A percentile compares a stretch with the other conserved stretches of the same genome.
Evolutionary conservation across 768 basidiomycete genomes (phyloP).

Genomic region (Tulasnella calospora): DNA sequence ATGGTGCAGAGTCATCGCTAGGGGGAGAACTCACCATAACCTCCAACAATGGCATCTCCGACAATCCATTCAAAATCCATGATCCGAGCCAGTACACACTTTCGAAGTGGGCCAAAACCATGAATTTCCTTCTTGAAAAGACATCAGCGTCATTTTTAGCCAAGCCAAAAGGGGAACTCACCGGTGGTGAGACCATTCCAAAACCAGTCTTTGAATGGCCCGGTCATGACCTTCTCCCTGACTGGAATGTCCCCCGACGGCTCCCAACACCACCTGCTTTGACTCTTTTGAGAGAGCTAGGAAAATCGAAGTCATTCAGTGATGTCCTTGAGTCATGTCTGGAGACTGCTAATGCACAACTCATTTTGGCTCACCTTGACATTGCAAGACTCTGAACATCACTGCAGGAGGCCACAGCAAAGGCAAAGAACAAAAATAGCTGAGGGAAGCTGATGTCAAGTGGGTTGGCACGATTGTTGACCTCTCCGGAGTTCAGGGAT

Average conservation of each 20-base stretch:
- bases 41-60: neutral
- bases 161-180: neutral
- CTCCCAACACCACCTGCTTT: neutral
- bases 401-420: slow-evolving; percentile 8
- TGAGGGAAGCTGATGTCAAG: slow-evolving; percentile 6
- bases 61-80: neutral
- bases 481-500: neutral
- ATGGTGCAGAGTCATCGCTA: neutral
- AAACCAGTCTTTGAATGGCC: neutral
- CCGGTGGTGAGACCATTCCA: neutral
- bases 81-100: neutral
- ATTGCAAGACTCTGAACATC: neutral
- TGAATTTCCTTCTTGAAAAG: neutral
- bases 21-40: neutral
- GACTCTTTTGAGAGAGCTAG: neutral
- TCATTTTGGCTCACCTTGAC: neutral
- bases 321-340: too few species aligned
- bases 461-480: neutral
- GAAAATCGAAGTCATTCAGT: too few species aligned
- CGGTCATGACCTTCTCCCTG: neutral
- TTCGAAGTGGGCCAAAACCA: neutral
- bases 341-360: too few species aligned
- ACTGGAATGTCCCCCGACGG: neutral
- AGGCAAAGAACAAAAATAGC: slow-evolving; percentile 1
- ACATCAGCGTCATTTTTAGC: neutral